Evolutionary conservation across 495 filamentous ascomycete genomes (phyloP).

Genomic region (Talaromyces stipitatus): DNA sequence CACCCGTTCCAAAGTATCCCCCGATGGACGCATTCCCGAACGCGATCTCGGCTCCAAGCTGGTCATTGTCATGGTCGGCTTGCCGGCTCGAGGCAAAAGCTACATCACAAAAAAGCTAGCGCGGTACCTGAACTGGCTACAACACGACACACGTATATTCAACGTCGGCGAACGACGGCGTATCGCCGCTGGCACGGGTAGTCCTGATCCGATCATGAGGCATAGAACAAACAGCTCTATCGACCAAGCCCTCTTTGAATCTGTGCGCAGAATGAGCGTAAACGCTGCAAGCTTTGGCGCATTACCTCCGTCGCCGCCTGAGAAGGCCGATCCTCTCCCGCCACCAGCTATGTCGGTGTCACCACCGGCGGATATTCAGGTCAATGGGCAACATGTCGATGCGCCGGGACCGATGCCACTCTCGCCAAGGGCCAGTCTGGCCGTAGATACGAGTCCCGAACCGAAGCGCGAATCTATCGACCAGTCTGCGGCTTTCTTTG

Average conservation of each 20-base stretch:
- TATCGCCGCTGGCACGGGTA: slow-evolving; percentile 55
- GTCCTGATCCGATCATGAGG: slow-evolving; percentile 27
- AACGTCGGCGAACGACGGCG: slow-evolving; percentile 91
- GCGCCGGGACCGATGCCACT: neutral
- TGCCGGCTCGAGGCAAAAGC: slow-evolving; percentile 91
- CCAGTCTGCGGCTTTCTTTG: slow-evolving; percentile 90
- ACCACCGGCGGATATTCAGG: slow-evolving; percentile 36
- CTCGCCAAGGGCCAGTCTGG: neutral
- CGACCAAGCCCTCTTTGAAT: slow-evolving; percentile 36
- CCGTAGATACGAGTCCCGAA: neutral
- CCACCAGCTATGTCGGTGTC: slow-evolving; percentile 26
- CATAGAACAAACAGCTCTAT: slow-evolving; percentile 22
- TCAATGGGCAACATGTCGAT: slow-evolving; percentile 36
- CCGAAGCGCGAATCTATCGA: slow-evolving; percentile 43
- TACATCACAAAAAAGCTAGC: slow-evolving; percentile 98
- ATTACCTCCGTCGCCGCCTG: slow-evolving; percentile 19
- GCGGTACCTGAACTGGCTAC: slow-evolving; percentile 92
- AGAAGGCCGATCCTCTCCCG: slow-evolving; percentile 18
- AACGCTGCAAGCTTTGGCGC: slow-evolving; percentile 22
- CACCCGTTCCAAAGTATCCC: slow-evolving; percentile 88
- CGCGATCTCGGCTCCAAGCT: slow-evolving; percentile 91
- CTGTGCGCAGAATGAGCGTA: slow-evolving; percentile 35
- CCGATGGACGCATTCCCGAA: slow-evolving; percentile 86
- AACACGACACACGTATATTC: slow-evolving; percentile 92
- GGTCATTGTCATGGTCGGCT: slow-evolving; percentile 96